A percentile compares a stretch with the other conserved stretches of the same genome.
Evolutionary conservation across 805 yeast genomes (phyloP).

Genomic region (Saccharomyces paradoxus): DNA sequence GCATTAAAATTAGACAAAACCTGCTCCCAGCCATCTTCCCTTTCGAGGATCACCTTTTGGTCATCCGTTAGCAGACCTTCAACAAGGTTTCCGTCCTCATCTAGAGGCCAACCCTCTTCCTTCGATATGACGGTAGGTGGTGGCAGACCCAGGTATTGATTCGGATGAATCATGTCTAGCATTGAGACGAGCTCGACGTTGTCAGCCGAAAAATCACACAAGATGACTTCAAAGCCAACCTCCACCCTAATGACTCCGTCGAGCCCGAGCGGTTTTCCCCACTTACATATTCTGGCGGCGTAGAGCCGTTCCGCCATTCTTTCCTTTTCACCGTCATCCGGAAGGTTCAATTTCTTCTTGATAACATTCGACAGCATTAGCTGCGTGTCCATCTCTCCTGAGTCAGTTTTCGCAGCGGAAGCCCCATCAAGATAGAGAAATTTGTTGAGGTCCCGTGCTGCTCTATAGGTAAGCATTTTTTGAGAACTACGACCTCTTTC

Average conservation of each 20-base stretch:
- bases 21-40: constrained; percentile 21
- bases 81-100: constrained; percentile 14
- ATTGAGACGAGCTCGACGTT: constrained; percentile 41
- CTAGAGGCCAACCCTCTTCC: constrained; percentile 28
- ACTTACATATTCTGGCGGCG: constrained; percentile 45
- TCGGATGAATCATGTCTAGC: constrained; percentile 33
- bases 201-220: constrained; percentile 48
- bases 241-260: constrained; percentile 55
- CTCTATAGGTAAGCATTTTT: constrained; percentile 36
- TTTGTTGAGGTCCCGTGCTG: constrained; percentile 39
- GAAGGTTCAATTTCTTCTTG: constrained; percentile 7
- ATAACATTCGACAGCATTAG: constrained; percentile 32
- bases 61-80: constrained; percentile 17
- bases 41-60: constrained; percentile 16
- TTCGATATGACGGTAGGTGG: constrained; percentile 17
- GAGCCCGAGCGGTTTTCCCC: constrained; percentile 45
- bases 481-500: not conserved
- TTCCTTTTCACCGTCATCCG: constrained; percentile 13
- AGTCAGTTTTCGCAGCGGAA: constrained; percentile 49
- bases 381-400: constrained; percentile 60
- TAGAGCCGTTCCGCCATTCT: constrained; percentile 37
- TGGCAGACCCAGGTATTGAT: constrained; percentile 36
- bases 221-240: constrained; percentile 51
- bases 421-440: constrained; percentile 57
- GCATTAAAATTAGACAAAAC: constrained; percentile 18